Percentiles rank a stretch among this genome's conserved stretches.
These are phyloP conservation scores for Microglena sp. DNA, from an alignment of 139 green algal genomes.

Conservation along the genomic window DNA sequence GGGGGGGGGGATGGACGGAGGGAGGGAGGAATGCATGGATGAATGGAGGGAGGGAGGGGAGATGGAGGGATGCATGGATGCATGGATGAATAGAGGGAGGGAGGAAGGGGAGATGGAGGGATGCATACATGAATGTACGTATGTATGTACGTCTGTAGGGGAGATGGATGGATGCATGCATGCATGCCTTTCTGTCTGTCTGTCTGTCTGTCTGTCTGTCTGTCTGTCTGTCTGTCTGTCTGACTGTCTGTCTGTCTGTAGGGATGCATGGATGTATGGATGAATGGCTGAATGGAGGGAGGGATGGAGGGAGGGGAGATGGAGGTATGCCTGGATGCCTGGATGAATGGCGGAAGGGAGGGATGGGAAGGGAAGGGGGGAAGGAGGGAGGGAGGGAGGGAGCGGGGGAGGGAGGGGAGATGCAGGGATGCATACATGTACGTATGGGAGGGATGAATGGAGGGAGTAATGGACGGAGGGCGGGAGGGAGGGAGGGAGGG, in stretches of 20 bases:
- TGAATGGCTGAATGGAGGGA: neutral
- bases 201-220: slow-evolving; percentile 2
- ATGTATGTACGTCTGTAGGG: neutral
- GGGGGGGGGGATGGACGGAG: no score
- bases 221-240: slow-evolving; percentile 2
- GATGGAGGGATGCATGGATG: no score
- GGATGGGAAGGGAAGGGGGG: no score
- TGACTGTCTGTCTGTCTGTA: slow-evolving; percentile 1
- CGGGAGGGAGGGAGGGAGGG: no score
- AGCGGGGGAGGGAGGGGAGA: neutral
- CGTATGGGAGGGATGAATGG: no score
- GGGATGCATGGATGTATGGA: neutral
- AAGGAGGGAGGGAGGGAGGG: neutral
- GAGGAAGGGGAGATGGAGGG: no score
- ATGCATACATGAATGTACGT: neutral
- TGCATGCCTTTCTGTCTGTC: neutral
- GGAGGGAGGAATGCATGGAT: no score
- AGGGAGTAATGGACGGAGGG: no score
- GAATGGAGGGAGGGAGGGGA: no score
- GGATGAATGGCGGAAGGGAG: neutral
- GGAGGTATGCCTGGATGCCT: neutral
- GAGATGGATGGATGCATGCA: neutral
- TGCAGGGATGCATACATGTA: neutral
- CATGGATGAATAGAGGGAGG: no score
- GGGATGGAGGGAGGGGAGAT: neutral